Evolutionary conservation across 2,329 filamentous ascomycete genomes (phyloP), one percentile per base, ranked within the genome.

Genomic region (Neonectria coccinea): DNA sequence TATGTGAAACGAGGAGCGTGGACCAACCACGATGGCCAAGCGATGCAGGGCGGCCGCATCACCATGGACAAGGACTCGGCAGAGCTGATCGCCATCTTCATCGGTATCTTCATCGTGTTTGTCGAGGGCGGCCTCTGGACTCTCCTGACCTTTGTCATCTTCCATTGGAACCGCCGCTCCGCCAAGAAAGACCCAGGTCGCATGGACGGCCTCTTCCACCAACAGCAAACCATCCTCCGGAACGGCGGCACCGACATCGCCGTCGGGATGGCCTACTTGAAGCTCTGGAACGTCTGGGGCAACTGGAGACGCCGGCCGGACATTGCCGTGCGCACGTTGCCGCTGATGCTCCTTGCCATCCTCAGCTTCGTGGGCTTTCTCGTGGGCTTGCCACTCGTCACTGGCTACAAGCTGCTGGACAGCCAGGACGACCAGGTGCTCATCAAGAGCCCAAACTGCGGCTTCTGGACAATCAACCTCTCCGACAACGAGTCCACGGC

Each of bases 41-140:
- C 29, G 10, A 22, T 22, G 42, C 9, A 20, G 44, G 29, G 45
- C 12, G 56, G 56, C 20, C 44, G 50, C 14, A 39, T 58, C 22
- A 58, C 56, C 56, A 42, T 58, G 56, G 29, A 25, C 12, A 58
- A 58, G 56, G 42, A 50, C 12, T 51, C n/a, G 20, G 56, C 56
- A 7, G 56, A 58, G 9, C 20, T 58, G 42, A 22, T 58, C 10
- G 44, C 41, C 56, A 51, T 58, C 56, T 58, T 58, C 45, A 31
- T 58, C 45, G 56, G 56, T 42, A 58, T 58, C 33, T 58, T 58
- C 31, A 29, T 58, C 33, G 56, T 58, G 29, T 58, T 58, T 11
- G 44, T 58, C 29, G 56, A 44, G 10, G 29, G 41, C 7, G 56
- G 56, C 12, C 42, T 58, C 20, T 58, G 56, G 56, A 51, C 45